Conservation (phyloP, 2,329 filamentous ascomycete species). For the Aspergillus hiratsukae region DNA sequence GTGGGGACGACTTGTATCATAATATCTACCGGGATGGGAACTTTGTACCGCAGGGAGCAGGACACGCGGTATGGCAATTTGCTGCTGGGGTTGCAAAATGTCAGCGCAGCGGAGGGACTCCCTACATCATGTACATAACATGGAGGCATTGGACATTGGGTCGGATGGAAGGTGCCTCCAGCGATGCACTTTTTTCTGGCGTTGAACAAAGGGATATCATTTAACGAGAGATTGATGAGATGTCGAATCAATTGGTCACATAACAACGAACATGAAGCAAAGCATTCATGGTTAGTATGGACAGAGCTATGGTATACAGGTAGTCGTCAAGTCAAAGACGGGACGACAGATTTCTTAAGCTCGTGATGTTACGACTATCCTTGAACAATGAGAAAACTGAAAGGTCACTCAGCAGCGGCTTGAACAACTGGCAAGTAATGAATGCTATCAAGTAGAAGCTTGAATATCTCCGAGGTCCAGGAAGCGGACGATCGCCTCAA, state of each 20-base stretch:
- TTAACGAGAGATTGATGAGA: conserved; percentile 14
- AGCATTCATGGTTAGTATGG: not conserved
- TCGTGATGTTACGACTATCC: not conserved
- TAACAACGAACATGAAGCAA: not conserved
- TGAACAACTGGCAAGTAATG: not conserved
- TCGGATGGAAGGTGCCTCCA: conserved; percentile 6
- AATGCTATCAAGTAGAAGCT: not conserved
- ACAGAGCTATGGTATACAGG: not conserved
- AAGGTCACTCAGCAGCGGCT: not conserved
- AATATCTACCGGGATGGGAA: conserved; percentile 13
- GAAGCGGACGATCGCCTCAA: not conserved
- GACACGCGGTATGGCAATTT: conserved; percentile 1
- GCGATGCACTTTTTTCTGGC: conserved; percentile 11
- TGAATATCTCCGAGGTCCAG: not conserved
- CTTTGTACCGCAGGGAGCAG: conserved; percentile 1
- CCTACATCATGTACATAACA: conserved; percentile 17
- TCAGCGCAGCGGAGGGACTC: not conserved
- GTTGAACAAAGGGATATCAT: conserved; percentile 14
- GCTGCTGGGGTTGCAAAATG: conserved; percentile 1
- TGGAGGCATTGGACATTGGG: conserved; percentile 3
- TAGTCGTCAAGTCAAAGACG: not conserved
- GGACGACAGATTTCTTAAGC: not conserved
- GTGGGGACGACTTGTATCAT: conserved; percentile 28
- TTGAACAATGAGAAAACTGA: not conserved
- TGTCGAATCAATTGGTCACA: conserved; percentile 12